Evolutionary conservation across 257 asterid genomes (phyloP), one percentile per base, ranked within the genome.

Genomic region (Nicotiana undulata): DNA sequence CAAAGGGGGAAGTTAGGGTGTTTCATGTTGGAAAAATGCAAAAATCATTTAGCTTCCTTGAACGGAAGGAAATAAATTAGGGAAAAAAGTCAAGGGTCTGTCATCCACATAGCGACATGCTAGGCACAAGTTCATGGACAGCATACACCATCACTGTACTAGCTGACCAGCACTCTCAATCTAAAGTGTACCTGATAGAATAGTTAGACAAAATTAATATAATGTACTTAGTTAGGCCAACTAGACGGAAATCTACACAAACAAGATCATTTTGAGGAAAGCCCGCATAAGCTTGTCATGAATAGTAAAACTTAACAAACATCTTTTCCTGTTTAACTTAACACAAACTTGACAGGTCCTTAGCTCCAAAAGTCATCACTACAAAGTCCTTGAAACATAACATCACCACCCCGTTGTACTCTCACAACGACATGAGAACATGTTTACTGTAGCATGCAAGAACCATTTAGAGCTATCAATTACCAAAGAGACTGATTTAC

Each of bases 401-500:
- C 49, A 40, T 68, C 18, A 70, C 37, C 34, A 70, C 37, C 77
- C 77, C 34, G 0, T 29, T 22, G 31, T 44, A 44, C 77, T 22
- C 59, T 44, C 16, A 70, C 59, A 70, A 70, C 26, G 15, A 22
- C 22, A 70, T 44, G 34, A 70, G 22, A 70, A 44, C 34, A 44
- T 44, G 59, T 13, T 16, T 44, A 8, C 59, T 44, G 26, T 46
- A 22, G 37, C 32, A 16, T 74, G 61, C 40, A 74, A 74, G 24
- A 74, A 44, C 22, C 37, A 70, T 70, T 46, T 74, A 49, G 34
- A 74, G 78, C 61, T 49, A 74, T 24, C 12, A 74, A 74, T 74
- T 74, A 74, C 61, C 79, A 49, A 74, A 74, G 51, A 75, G 74
- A 40, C 66, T 31, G 78, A 70, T 44, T 85, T 92, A 95, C 99